phyloP scores from a whole-genome alignment of 495 filamentous ascomycete genomes.

The Aspergillus coremiiformis region DNA sequence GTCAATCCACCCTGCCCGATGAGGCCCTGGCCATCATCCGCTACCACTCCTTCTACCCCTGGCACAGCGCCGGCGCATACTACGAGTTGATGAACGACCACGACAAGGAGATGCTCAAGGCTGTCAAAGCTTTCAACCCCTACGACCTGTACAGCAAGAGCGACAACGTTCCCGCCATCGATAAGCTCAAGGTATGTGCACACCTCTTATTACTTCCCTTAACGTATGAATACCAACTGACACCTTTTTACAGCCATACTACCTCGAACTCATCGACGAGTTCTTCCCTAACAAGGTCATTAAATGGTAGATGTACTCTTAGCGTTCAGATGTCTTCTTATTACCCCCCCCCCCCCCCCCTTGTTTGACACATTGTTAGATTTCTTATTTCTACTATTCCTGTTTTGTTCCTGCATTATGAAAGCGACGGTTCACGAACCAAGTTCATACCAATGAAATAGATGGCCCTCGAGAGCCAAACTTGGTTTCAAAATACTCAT shows the following conservation, averaged over 20 bases:
- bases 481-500: not conserved
- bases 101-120: slow-evolving; percentile 68
- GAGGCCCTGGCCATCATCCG: slow-evolving; percentile 87
- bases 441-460: not conserved
- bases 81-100: slow-evolving; percentile 72
- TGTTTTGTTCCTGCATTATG: slow-evolving; percentile 1
- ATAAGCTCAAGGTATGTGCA: slow-evolving; percentile 60
- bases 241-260: slow-evolving; percentile 56
- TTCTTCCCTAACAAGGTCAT: slow-evolving; percentile 72
- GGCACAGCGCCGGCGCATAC: slow-evolving; percentile 76
- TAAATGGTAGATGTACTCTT: slow-evolving; percentile 52
- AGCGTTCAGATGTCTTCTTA: not conserved
- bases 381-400: not conserved
- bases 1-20: slow-evolving; percentile 65
- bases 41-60: slow-evolving; percentile 86
- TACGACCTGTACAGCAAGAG: slow-evolving; percentile 93
- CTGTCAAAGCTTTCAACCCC: slow-evolving; percentile 80
- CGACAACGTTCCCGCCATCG: slow-evolving; percentile 65
- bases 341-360: not conserved
- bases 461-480: no score
- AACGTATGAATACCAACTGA: slow-evolving; percentile 1
- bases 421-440: slow-evolving; percentile 9
- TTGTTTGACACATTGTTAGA: no score
- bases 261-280: slow-evolving; percentile 76
- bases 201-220: not conserved